Evolutionary conservation across 495 filamentous ascomycete genomes (phyloP).

Genomic region (Annulohypoxylon moriforme): DNA sequence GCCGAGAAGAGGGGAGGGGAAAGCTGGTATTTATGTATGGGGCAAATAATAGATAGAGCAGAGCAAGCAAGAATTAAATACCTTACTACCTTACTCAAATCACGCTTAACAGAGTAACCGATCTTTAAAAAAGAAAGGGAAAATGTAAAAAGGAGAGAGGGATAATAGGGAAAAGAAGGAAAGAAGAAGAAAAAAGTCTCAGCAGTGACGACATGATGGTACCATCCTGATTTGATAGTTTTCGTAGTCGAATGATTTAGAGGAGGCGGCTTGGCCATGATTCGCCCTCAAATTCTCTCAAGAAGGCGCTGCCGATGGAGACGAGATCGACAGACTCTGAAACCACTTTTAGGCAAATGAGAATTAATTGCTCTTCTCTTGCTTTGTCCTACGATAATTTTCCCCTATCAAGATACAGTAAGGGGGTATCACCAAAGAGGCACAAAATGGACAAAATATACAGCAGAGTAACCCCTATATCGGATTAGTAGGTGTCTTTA

Average conservation of each 20-base stretch:
- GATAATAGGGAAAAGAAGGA: constrained; percentile 12
- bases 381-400: constrained; percentile 18
- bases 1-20: constrained; percentile 17
- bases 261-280: constrained; percentile 33
- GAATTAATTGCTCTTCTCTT: constrained; percentile 5
- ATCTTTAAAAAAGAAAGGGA: constrained; percentile 1
- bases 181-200: constrained; percentile 14
- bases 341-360: constrained; percentile 42
- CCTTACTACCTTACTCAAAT: neutral
- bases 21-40: constrained; percentile 32
- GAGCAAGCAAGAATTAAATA: neutral
- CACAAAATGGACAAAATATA: neutral
- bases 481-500: neutral
- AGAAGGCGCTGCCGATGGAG: constrained; percentile 37
- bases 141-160: neutral
- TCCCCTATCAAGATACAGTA: constrained; percentile 19
- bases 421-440: neutral
- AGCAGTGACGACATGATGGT: constrained; percentile 44
- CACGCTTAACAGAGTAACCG: neutral
- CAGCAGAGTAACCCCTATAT: neutral
- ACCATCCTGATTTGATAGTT: constrained; percentile 30
- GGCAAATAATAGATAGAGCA: neutral
- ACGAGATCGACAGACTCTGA: constrained; percentile 36
- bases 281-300: constrained; percentile 36
- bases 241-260: constrained; percentile 36